Conservation (phyloP, 441 rosid genomes). For the Lepidium campestre region DNA sequence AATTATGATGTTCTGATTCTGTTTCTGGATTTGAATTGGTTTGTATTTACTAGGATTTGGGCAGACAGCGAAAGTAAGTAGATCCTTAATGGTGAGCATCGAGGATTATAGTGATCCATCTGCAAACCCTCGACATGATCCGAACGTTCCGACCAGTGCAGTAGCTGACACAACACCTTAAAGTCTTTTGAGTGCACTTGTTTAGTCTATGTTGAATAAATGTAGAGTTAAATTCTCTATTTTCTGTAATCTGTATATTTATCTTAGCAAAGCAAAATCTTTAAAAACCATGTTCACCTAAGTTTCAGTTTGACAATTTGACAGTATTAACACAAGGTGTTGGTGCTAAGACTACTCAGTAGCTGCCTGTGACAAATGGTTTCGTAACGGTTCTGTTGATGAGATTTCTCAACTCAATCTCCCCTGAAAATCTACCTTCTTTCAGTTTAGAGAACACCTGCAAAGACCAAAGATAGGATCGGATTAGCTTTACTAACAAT, state of each 20-base stretch:
- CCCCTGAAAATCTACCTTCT: constrained; percentile 88
- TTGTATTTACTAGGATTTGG: not conserved
- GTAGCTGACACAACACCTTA: constrained; percentile 14
- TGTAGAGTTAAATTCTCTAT: not conserved
- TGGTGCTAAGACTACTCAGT: constrained; percentile 5
- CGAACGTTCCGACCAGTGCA: constrained; percentile 14
- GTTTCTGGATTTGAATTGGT: not conserved
- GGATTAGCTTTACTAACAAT: not conserved
- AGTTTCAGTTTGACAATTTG: not conserved
- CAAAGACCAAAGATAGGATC: not conserved
- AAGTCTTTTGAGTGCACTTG: not conserved
- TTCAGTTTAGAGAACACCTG: constrained; percentile 83
- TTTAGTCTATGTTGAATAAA: not conserved
- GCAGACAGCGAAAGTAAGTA: not conserved
- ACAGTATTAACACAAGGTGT: not conserved
- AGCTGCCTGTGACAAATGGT: constrained; percentile 27
- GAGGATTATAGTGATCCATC: constrained; percentile 28
- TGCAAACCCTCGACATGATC: constrained; percentile 27
- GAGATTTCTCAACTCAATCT: constrained; percentile 80
- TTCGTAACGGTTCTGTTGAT: constrained; percentile 44
- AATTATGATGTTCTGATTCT: not conserved
- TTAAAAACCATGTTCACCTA: not conserved
- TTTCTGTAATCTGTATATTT: not conserved
- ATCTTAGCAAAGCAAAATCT: not conserved
- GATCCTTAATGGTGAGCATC: constrained; percentile 7